Conservation (phyloP, 331 rosid species). For the Quercus tomentella region DNA sequence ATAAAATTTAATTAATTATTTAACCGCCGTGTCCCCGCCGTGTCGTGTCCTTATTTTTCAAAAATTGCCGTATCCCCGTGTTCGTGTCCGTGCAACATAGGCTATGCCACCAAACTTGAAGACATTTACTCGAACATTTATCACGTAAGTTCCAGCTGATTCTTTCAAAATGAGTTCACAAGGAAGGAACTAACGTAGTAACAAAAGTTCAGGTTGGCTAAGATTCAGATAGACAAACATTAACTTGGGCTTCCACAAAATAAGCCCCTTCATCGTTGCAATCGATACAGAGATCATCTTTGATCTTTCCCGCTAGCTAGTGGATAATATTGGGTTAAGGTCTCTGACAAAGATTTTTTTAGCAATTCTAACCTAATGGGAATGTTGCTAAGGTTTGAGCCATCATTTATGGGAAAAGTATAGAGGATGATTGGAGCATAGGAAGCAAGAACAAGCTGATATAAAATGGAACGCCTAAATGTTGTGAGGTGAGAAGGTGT, state of each 20-base stretch:
- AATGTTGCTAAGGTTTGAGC: not conserved
- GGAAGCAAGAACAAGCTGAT: not conserved
- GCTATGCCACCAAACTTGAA: conserved; percentile 62
- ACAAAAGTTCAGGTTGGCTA: conserved; percentile 18
- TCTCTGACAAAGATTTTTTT: conserved; percentile 40
- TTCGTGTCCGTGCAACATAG: no score
- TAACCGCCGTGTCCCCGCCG: no score
- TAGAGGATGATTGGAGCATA: not conserved
- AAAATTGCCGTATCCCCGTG: no score
- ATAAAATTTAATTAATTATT: no score
- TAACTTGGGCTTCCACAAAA: conserved; percentile 34
- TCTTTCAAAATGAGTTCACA: not conserved
- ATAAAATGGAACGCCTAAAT: conserved; percentile 2
- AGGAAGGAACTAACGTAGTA: conserved; percentile 35
- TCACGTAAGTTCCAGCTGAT: conserved; percentile 18
- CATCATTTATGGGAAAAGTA: not conserved
- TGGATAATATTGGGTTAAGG: conserved; percentile 40
- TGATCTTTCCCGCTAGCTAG: conserved; percentile 54
- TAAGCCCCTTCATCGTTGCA: conserved; percentile 49
- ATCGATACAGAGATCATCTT: conserved; percentile 26
- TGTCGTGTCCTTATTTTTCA: no score
- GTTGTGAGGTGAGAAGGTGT: conserved; percentile 4
- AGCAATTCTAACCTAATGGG: conserved; percentile 20
- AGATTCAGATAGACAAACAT: conserved; percentile 27
- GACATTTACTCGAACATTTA: conserved; percentile 44